Evolutionary conservation across 2,329 filamentous ascomycete species (phyloP).

Genomic region (Lecanoromycetidae sp.): DNA sequence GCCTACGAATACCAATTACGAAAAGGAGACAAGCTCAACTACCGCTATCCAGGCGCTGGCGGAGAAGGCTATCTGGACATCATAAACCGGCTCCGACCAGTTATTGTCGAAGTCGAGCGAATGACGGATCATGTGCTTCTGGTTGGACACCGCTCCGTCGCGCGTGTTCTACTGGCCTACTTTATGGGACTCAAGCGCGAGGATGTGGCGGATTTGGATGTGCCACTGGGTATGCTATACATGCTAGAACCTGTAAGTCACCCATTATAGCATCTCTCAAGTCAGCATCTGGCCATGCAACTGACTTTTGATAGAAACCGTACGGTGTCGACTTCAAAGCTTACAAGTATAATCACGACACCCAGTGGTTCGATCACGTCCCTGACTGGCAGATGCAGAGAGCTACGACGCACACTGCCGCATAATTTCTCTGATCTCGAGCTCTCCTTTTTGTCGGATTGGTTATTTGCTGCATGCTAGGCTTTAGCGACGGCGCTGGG

Average conservation of each 20-base stretch:
- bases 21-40: conserved; percentile 76
- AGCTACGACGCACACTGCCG: conserved; percentile 2
- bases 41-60: conserved; percentile 83
- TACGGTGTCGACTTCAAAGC: conserved; percentile 97
- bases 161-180: conserved; percentile 85
- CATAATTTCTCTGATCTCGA: too few relatives aligned
- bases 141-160: conserved; percentile 84
- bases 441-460: too few relatives aligned
- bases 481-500: too few relatives aligned
- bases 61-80: conserved; percentile 95
- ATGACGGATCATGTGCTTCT: conserved; percentile 93
- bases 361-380: conserved; percentile 71
- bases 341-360: conserved; percentile 72
- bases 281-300: neutral
- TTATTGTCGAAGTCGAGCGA: conserved; percentile 92
- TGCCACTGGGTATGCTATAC: conserved; percentile 86
- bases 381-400: conserved; percentile 63
- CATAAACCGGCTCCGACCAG: conserved; percentile 85
- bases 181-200: conserved; percentile 86
- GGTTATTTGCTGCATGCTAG: too few relatives aligned
- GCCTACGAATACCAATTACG: conserved; percentile 73
- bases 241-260: conserved; percentile 63
- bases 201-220: conserved; percentile 87
- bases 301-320: conserved; percentile 48
- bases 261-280: neutral